Evolutionary conservation across 192 early-diverging fungal species (phyloP).

Genomic region (Cetraspora pellucida): DNA sequence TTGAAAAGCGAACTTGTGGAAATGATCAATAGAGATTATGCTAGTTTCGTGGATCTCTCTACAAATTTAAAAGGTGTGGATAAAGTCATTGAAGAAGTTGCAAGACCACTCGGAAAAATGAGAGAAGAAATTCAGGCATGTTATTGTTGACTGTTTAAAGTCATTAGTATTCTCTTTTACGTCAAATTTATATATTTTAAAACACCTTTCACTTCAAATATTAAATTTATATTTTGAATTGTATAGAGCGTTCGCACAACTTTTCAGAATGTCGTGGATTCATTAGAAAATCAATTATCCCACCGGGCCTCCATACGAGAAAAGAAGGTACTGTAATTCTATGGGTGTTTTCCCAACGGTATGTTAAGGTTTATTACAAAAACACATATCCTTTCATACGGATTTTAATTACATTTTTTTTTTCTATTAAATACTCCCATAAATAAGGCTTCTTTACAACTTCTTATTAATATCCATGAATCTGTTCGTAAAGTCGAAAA

Average conservation of each 20-base stretch:
- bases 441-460: slow-evolving; percentile 62
- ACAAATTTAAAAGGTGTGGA: slow-evolving; percentile 78
- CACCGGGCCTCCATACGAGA: slow-evolving; percentile 67
- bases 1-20: slow-evolving; percentile 78
- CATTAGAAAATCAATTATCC: slow-evolving; percentile 61
- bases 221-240: neutral
- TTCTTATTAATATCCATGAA: slow-evolving; percentile 74
- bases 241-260: slow-evolving; percentile 53
- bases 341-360: neutral
- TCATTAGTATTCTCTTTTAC: too few relatives aligned
- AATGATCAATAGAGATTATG: slow-evolving; percentile 78
- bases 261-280: slow-evolving; percentile 55
- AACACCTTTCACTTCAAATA: neutral
- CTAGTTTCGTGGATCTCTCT: slow-evolving; percentile 79
- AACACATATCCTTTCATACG: too few relatives aligned
- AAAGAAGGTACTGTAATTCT: slow-evolving; percentile 57
- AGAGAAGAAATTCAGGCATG: slow-evolving; percentile 62
- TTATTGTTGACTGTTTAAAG: neutral
- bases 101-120: slow-evolving; percentile 61
- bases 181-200: neutral
- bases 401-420: neutral
- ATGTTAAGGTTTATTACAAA: too few relatives aligned
- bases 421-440: neutral
- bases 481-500: slow-evolving; percentile 77
- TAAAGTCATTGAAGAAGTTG: slow-evolving; percentile 63